Evolutionary conservation across 176 grass and related monocot species (phyloP), one percentile per base, ranked within the genome.

Genomic region (Elymus sibiricus): DNA sequence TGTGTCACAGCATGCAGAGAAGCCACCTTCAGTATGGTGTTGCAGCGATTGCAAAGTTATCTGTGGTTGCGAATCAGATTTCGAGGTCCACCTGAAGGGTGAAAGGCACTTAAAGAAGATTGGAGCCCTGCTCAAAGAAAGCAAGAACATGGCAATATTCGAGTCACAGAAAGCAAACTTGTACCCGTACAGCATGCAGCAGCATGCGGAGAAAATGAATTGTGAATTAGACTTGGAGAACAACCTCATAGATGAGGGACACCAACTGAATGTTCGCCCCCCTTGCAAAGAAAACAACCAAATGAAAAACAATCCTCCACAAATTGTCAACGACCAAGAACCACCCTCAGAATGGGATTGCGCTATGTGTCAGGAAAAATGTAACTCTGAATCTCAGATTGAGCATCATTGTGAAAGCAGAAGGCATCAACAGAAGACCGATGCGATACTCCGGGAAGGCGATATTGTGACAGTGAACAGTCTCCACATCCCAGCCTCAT

Each of bases 11-110:
- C 69, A 71, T 71, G 69, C 38, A 71, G 37, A 42, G 11, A 71
- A 71, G 69, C 16, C 19, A 71, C 22, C 22, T 37, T 31, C 19
- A 51, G 28, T 26, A 64, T 51, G 47, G 47, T 51, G 35, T 13
- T 86, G 88, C 64, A 31, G 12, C 40, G 44, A 62, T 53, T 90
- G 83, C 64, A 51, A 86, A 63, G 83, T 74, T 16, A 56, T 22
- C 10, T 83, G 53, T 9, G 58, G 24, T 16, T 37, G 71, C 12
- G 49, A 49, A 59, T 51, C 78, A 37, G 38, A 62, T 21, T 31
- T 76, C 62, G n/a, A 67, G 65, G 4, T 21, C 31, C 65, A 68
- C 31, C 31, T 68, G 31, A 68, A 68, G 58, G 63, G 55, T 73
- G 72, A 73, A 68, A 21, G 65, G 16, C 65, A 68, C 31, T 68